Evolutionary conservation across 116 monocot species (phyloP).

Genomic region (Phalaenopsis hybrid): DNA sequence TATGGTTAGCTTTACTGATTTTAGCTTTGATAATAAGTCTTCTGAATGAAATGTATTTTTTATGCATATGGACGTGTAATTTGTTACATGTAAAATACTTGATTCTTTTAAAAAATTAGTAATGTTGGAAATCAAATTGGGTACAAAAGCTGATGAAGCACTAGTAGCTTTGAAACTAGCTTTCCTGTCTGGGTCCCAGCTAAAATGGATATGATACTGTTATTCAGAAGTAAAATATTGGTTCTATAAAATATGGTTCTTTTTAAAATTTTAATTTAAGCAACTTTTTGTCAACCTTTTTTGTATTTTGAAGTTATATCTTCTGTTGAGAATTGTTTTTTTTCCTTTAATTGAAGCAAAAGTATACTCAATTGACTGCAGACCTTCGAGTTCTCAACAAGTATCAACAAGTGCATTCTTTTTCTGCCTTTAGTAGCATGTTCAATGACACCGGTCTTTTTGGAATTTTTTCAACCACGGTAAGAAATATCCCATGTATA

Average conservation of each 20-base stretch:
- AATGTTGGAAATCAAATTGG: no score
- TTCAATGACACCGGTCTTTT: slow-evolving; percentile 58
- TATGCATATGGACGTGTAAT: not conserved
- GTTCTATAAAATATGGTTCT: not conserved
- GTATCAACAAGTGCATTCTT: slow-evolving; percentile 50
- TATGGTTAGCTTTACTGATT: not conserved
- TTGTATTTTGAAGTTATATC: not conserved
- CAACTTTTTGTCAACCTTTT: not conserved
- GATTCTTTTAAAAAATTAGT: not conserved
- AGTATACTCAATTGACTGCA: slow-evolving; percentile 17
- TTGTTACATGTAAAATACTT: not conserved
- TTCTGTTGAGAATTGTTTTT: not conserved
- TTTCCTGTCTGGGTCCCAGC: not conserved
- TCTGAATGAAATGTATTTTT: not conserved
- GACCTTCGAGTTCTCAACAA: slow-evolving; percentile 61
- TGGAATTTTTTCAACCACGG: slow-evolving; percentile 56
- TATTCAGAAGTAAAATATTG: not conserved
- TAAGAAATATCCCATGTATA: slow-evolving; percentile 10
- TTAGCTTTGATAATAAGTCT: not conserved
- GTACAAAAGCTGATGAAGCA: not conserved
- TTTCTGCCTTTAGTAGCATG: slow-evolving; percentile 56
- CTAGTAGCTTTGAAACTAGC: not conserved
- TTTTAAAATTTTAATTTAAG: not conserved
- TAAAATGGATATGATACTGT: not conserved
- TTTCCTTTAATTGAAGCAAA: not conserved